Evolutionary conservation across 2,329 filamentous ascomycete genomes (phyloP), one percentile per base, ranked within the genome.

Genomic region (Sclerotinia trifoliorum): DNA sequence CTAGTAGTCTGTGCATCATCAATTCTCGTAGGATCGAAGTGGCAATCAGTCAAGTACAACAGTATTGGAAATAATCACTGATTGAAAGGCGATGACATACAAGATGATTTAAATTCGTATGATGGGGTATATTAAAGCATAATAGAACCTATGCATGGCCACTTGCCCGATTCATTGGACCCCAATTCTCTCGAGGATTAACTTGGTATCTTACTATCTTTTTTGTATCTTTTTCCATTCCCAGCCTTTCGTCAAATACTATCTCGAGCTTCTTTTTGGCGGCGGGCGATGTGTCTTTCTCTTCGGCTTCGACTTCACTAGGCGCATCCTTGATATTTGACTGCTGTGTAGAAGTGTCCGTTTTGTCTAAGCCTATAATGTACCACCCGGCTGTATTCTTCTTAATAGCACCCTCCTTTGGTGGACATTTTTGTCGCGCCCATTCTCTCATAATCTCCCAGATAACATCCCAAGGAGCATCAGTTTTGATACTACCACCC

Each of bases 401-500:
- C 74, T 87, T 90, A 67, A 96, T 83, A 26, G 87, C 87, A 1
- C 86, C 86, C 48, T 89, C 86, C 77, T 91, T 96, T 68, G 96
- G 83, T 0, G 94, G 93, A 0, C 86, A 84, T 75, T 90, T 91
- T 77, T 96, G 93, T 32, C 90, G 86, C 19, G 91, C 87, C 93
- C 93, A 99, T 79, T 97, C 93, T 35, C 92, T 86, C 87, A 98
- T 95, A 39, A 98, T 83, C 77, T 96, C 91, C 94, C 95, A 98
- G 60, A 99, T 86, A 0, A 92, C 88, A 5, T 83, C 83, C 93
- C 93, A 99, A 0, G 94, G 92, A 19, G 95, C 95, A 79, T 98
- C 88, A 0, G 95, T 98, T 81, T 96, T 96, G 79, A 98, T 88
- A 75, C 92, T 95, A 35, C 94, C 94, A 0, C 92, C 86, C 73